Conservation (phyloP, 2,329 filamentous ascomycete genomes). For the Aspergillus piperis region DNA sequence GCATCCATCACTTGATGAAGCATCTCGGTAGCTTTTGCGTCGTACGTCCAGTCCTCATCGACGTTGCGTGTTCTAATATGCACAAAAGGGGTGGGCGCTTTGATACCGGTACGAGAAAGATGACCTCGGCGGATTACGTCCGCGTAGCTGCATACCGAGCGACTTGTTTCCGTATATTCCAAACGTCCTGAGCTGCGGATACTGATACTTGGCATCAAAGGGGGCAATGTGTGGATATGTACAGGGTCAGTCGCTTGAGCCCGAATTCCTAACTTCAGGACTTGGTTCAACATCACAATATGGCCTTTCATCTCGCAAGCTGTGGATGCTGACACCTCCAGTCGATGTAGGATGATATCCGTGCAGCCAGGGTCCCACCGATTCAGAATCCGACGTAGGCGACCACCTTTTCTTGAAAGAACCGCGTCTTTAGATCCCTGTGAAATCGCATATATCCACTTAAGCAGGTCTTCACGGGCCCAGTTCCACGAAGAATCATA, state of each 20-base stretch:
- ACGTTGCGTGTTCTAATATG: slow-evolving; percentile 21
- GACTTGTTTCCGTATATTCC: slow-evolving; percentile 14
- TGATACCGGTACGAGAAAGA: neutral
- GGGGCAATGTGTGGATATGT: slow-evolving; percentile 11
- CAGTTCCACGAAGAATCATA: slow-evolving; percentile 44
- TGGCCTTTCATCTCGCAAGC: neutral
- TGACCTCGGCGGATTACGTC: slow-evolving; percentile 8
- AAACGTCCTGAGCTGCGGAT: slow-evolving; percentile 8
- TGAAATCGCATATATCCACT: slow-evolving; percentile 9
- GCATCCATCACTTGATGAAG: slow-evolving; percentile 15
- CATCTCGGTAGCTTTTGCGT: slow-evolving; percentile 17
- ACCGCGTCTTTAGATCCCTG: neutral
- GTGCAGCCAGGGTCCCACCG: slow-evolving; percentile 20
- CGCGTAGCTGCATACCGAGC: slow-evolving; percentile 7
- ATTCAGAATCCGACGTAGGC: slow-evolving; percentile 15
- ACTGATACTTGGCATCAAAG: slow-evolving; percentile 14
- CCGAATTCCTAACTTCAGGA: slow-evolving; percentile 7
- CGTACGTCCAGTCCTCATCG: slow-evolving; percentile 21
- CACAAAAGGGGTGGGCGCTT: slow-evolving; percentile 14
- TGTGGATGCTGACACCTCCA: neutral
- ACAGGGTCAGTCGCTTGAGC: slow-evolving; percentile 12
- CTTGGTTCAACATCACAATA: slow-evolving; percentile 4
- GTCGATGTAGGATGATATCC: slow-evolving; percentile 9
- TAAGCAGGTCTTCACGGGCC: slow-evolving; percentile 29
- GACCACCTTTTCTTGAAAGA: neutral